Base-by-base conservation (phyloP, 1,284 basidiomycete genomes). In the Puccinia brachypodii region DNA sequence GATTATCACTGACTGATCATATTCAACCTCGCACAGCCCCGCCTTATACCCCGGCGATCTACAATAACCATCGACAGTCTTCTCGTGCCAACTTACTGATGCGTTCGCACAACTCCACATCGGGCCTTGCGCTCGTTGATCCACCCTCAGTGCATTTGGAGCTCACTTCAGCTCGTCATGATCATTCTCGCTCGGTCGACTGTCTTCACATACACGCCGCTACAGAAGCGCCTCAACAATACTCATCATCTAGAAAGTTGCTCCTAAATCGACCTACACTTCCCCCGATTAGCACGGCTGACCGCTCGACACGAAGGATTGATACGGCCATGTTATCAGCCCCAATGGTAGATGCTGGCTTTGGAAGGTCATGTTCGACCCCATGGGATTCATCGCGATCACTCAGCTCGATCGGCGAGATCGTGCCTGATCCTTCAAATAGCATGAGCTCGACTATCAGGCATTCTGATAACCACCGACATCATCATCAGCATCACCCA, bases 381-480 rank as follows among this genome's bases (percentile, higher is more conserved):
- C 38, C 60, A 40, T 82, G 80, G 80, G 80, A 82, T 50, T 76
- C 80, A 33, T 40, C 72, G 14, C 72, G 80, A 69, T 82, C 80
- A 36, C 64, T 82, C n/a, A 69, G 73, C 66, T 82, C 80, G 53
- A 82, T 82, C 53, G 80, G 80, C 25, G 80, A 82, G 62, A 64
- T 76, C 28, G 75, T 76, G 47, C 47, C 80, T 28, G 80, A 75
- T 71, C 79, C 71, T 4, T 25, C 79, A 22, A 72, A 31, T 28
- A 62, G 47, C 22, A 40, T 53, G 16, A 47, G 28, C 47, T 50
- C 47, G 60, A 64, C 64, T 13, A 47, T 60, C 40, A 62, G 50
- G 53, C 33, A n/a, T 19, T 69, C 76, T 14, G 60, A 69, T 13
- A 66, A 8, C 25, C 47, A n/a, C 19, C 44, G 58, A 14, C 47